A percentile compares a stretch with the other conserved stretches of the same genome.
Conservation (phyloP, 169 alveolate genomes). For the Plasmodium yoelii region DNA sequence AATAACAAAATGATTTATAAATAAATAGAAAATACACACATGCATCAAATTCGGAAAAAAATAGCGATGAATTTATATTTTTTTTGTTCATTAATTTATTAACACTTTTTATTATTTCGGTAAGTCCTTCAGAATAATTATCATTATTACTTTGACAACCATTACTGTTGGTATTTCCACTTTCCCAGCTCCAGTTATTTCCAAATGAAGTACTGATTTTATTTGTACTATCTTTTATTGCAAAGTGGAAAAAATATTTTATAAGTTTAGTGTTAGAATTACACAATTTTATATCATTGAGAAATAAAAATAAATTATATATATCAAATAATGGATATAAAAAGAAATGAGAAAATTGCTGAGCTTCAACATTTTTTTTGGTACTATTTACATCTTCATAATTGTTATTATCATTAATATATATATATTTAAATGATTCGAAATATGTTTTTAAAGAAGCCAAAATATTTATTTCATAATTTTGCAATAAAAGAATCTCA, state of each 20-base stretch:
- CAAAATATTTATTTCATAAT: slow-evolving; percentile 74
- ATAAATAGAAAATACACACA: slow-evolving; percentile 43
- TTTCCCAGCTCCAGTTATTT: background rate
- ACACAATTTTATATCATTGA: slow-evolving; percentile 50
- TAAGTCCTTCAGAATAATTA: background rate
- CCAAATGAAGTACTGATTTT: too few relatives aligned
- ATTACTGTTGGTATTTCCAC: background rate
- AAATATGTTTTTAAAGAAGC: slow-evolving; percentile 58
- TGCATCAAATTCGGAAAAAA: slow-evolving; percentile 63
- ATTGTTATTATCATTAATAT: slow-evolving; percentile 19
- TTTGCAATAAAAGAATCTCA: slow-evolving; percentile 49
- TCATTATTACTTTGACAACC: background rate
- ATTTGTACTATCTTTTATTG: slow-evolving; percentile 7
- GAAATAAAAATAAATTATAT: slow-evolving; percentile 51
- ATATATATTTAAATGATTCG: slow-evolving; percentile 65
- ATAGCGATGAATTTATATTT: slow-evolving; percentile 13
- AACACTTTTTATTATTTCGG: background rate
- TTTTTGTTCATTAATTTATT: background rate
- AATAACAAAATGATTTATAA: slow-evolving; percentile 49
- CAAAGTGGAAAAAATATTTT: slow-evolving; percentile 52
- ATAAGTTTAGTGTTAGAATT: slow-evolving; percentile 40
- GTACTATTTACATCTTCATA: background rate
- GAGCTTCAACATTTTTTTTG: background rate
- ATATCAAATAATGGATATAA: slow-evolving; percentile 44
- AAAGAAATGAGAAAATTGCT: slow-evolving; percentile 68